Evolutionary conservation across 2,329 filamentous ascomycete genomes (phyloP), one percentile per base, ranked within the genome.

Genomic region (Fusarium sp.): DNA sequence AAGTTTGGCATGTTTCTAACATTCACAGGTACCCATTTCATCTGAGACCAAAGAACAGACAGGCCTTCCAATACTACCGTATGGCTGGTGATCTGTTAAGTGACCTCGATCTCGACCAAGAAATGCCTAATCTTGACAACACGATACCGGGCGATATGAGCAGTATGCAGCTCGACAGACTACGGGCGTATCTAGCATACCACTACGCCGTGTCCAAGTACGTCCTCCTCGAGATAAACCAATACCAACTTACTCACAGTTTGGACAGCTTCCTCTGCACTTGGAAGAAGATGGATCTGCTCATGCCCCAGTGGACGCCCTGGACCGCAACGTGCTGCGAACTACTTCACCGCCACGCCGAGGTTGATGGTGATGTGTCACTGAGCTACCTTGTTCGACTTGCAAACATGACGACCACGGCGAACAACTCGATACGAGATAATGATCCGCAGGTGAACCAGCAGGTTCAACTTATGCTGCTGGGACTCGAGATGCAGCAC

Each of bases 1-100:
- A 9, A 23, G 32, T 12, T 13, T 11, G 15, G 6, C 12, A n/a
- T 5, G n/a, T 43, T 7, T 5, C 35, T 69, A 37, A 40, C 18
- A 28, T 43, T 64, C 11, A 42, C 58, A 88, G 87, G 87, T 88
- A 88, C 56, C 88, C 87, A 1, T 88, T 87, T 42, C 87, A 89
- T 66, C 80, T 89, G 19, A 81, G 87, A 2, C 87, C 87, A 5
- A 88, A 83, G 65, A 87, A 85, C 69, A 86, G 80, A 67, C 86
- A 88, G 43, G 80, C 83, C 2, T 80, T 83, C 9, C 87, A 88
- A 61, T 89, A 89, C 72, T 75, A 87, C 9, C 83, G 85, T 30
- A 89, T 89, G 86, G 83, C 84, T 0, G 81, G 83, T 21, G 88
- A 89, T 62, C 82, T 89, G 13, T 76, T 86, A 12, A 81, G 80